A percentile compares a stretch with the other conserved stretches of the same genome.
phyloP scores from a whole-genome alignment of 352 stramenopile genomes.

The Phytophthora aleatoria region DNA sequence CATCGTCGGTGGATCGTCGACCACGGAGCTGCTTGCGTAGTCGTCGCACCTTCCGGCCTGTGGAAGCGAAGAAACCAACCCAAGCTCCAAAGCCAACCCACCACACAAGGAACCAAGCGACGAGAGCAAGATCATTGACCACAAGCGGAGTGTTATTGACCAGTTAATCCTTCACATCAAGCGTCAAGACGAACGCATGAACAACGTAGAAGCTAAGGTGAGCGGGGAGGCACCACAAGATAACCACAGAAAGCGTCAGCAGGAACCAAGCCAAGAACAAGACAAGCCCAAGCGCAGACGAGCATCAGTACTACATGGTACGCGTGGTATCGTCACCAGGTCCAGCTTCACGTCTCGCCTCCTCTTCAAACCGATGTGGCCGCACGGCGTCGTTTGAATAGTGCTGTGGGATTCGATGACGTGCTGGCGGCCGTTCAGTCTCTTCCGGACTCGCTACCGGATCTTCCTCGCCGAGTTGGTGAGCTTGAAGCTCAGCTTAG shows the following conservation, averaged over 20 bases:
- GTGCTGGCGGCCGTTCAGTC: too few relatives aligned
- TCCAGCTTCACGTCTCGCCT: too few relatives aligned
- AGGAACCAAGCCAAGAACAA: constrained; percentile 7
- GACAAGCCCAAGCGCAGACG: constrained; percentile 7
- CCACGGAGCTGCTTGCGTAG: constrained; percentile 11
- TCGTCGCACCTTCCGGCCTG: neutral
- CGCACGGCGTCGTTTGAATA: too few relatives aligned
- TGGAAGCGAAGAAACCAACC: too few relatives aligned
- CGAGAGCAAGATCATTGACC: constrained; percentile 1
- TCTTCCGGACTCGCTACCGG: too few relatives aligned
- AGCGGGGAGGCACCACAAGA: neutral
- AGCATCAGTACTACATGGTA: constrained; percentile 8
- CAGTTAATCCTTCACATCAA: constrained; percentile 8
- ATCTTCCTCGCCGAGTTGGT: too few relatives aligned
- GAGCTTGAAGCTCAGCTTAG: too few relatives aligned
- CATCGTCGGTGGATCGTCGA: neutral
- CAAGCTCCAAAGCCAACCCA: too few relatives aligned
- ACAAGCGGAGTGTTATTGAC: constrained; percentile 11
- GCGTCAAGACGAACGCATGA: constrained; percentile 8
- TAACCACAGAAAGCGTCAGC: neutral
- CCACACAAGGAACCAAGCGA: too few relatives aligned
- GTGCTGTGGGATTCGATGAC: too few relatives aligned
- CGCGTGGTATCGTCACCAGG: constrained; percentile 5
- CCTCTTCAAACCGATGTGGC: too few relatives aligned
- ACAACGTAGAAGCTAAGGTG: constrained; percentile 9